A percentile compares a stretch with the other conserved stretches of the same genome.
These are phyloP conservation scores for Xylaria curta DNA, from an alignment of 495 filamentous ascomycete genomes.

Conservation along the genomic window DNA sequence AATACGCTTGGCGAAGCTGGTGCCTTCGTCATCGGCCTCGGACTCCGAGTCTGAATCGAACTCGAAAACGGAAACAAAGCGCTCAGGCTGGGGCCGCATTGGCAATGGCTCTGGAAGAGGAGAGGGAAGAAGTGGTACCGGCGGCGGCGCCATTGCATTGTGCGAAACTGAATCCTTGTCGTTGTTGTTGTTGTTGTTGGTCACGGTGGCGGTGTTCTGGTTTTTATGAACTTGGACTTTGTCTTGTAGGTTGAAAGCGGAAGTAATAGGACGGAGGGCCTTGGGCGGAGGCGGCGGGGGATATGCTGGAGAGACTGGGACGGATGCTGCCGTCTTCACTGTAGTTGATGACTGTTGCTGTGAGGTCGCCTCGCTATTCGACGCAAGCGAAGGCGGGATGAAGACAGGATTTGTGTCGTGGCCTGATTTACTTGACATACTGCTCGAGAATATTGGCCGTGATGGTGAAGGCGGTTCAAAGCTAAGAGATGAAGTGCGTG, in stretches of 20 bases:
- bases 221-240: neutral
- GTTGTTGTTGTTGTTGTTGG: constrained; percentile 14
- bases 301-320: constrained; percentile 34
- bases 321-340: constrained; percentile 24
- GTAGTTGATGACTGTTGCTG: constrained; percentile 11
- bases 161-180: constrained; percentile 5
- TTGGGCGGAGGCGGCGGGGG: constrained; percentile 33
- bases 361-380: neutral
- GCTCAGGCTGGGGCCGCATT: constrained; percentile 29
- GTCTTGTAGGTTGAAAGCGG: constrained; percentile 36
- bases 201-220: too few species aligned
- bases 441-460: constrained; percentile 25
- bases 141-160: constrained; percentile 26
- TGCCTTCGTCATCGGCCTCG: constrained; percentile 28
- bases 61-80: constrained; percentile 40
- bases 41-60: constrained; percentile 38
- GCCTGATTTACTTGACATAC: constrained; percentile 28
- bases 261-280: constrained; percentile 30
- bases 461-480: constrained; percentile 30
- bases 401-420: constrained; percentile 21
- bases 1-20: constrained; percentile 36
- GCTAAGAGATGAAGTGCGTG: constrained; percentile 37
- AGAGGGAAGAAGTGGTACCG: constrained; percentile 26
- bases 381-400: constrained; percentile 6
- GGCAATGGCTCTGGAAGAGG: constrained; percentile 11